phyloP scores from a whole-genome alignment of 2,329 filamentous ascomycete species.

The Aspergillus costaricaensis region DNA sequence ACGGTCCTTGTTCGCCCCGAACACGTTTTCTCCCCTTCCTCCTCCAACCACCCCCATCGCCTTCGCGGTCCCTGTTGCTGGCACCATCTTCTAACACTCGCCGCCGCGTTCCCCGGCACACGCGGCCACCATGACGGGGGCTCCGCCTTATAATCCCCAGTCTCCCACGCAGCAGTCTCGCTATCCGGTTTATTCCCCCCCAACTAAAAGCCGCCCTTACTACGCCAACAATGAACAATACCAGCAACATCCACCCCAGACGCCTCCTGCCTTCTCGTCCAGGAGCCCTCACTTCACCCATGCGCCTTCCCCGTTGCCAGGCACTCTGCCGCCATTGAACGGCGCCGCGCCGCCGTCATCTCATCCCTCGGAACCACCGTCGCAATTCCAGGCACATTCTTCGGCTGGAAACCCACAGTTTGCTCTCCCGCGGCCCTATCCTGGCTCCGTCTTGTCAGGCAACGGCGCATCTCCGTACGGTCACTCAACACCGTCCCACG shows the following conservation, averaged over 20 bases:
- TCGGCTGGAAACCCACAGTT: constrained; percentile 34
- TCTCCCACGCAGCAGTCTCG: constrained; percentile 48
- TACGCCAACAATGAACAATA: constrained; percentile 49
- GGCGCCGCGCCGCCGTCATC: constrained; percentile 33
- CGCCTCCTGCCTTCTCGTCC: constrained; percentile 43
- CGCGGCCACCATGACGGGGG: constrained; percentile 46
- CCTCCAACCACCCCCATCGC: constrained; percentile 3
- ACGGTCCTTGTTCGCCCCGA: constrained; percentile 16
- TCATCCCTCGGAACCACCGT: constrained; percentile 35
- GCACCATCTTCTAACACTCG: constrained; percentile 16
- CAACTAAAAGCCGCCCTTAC: constrained; percentile 44
- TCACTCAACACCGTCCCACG: constrained; percentile 41
- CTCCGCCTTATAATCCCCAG: constrained; percentile 48
- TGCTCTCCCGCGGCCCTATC: constrained; percentile 38
- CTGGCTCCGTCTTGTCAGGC: constrained; percentile 37
- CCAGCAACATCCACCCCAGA: constrained; percentile 45
- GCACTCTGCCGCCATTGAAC: constrained; percentile 44
- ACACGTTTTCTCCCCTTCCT: constrained; percentile 11
- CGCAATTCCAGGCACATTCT: constrained; percentile 40
- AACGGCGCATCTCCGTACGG: constrained; percentile 42
- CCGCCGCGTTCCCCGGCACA: constrained; percentile 32
- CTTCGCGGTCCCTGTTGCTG: constrained; percentile 8
- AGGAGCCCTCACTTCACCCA: constrained; percentile 46
- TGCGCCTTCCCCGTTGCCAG: constrained; percentile 43
- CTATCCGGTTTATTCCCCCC: constrained; percentile 46